These are phyloP conservation scores for Penicillium soppii DNA, from an alignment of 495 filamentous ascomycete species.

Conservation along the genomic window DNA sequence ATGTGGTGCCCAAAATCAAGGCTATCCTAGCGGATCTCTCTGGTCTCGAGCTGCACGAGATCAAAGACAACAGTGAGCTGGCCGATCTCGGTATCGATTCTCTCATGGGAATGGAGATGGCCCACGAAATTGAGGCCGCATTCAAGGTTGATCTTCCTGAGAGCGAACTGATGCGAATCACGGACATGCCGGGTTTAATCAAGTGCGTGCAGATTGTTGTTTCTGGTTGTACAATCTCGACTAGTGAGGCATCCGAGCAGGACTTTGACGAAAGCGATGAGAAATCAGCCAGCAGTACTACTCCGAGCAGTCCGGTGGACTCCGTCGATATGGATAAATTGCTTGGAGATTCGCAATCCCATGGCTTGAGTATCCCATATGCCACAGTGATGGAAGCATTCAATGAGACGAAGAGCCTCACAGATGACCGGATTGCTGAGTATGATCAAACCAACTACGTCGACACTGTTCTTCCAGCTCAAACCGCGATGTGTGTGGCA, in stretches of 20 bases:
- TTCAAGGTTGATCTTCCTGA: constrained; percentile 41
- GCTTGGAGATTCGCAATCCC: background rate
- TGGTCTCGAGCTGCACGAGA: constrained; percentile 43
- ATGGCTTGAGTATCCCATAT: background rate
- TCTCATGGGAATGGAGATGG: constrained; percentile 55
- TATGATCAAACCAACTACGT: constrained; percentile 34
- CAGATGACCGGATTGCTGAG: constrained; percentile 39
- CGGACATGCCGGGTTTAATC: background rate
- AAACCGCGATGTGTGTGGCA: constrained; percentile 11
- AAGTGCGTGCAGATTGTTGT: background rate
- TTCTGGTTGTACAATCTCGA: background rate
- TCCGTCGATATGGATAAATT: too few species aligned
- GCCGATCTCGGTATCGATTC: constrained; percentile 57
- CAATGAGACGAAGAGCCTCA: constrained; percentile 28
- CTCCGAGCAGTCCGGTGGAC: background rate
- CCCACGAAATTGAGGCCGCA: constrained; percentile 43
- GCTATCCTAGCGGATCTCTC: constrained; percentile 25
- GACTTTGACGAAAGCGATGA: background rate
- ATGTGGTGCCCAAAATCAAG: background rate
- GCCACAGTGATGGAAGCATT: constrained; percentile 20
- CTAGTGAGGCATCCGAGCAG: background rate
- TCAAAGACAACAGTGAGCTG: constrained; percentile 36
- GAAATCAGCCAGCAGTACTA: background rate
- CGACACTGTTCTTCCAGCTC: constrained; percentile 22
- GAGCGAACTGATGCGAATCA: constrained; percentile 37